Evolutionary conservation across 768 basidiomycete genomes (phyloP).

Genomic region (Lentinula guzmanii): DNA sequence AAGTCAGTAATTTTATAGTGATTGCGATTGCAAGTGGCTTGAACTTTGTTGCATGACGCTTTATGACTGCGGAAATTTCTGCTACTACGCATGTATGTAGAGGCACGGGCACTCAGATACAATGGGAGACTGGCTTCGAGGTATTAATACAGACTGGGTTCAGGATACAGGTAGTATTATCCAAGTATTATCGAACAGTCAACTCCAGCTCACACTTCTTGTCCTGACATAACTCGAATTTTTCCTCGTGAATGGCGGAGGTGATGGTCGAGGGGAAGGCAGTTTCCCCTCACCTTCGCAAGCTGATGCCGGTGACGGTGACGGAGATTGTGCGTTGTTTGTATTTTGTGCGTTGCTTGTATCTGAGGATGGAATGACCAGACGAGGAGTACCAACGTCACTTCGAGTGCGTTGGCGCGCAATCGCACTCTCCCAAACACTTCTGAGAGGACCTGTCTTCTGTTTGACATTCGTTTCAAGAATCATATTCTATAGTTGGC

Average conservation of each 20-base stretch:
- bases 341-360: not conserved
- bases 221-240: constrained; percentile 11
- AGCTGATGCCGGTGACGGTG: not conserved
- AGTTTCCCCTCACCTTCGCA: constrained; percentile 5
- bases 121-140: too few species aligned
- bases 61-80: too few species aligned
- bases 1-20: too few species aligned
- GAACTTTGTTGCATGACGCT: too few species aligned
- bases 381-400: constrained; percentile 8
- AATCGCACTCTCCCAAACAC: constrained; percentile 46
- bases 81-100: too few species aligned
- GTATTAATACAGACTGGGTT: not conserved
- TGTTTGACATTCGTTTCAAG: constrained; percentile 57
- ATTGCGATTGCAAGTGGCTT: too few species aligned
- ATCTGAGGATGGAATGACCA: not conserved
- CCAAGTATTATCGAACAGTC: not conserved
- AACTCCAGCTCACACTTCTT: constrained; percentile 11
- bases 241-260: constrained; percentile 7
- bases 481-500: constrained; percentile 40
- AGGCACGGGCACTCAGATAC: too few species aligned
- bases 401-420: not conserved
- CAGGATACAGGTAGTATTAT: not conserved
- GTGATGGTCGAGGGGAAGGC: constrained; percentile 10
- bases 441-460: constrained; percentile 49
- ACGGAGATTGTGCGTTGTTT: too few species aligned